Base-by-base conservation (phyloP, 2,329 filamentous ascomycete species). In the Talaromyces rugulosus region DNA sequence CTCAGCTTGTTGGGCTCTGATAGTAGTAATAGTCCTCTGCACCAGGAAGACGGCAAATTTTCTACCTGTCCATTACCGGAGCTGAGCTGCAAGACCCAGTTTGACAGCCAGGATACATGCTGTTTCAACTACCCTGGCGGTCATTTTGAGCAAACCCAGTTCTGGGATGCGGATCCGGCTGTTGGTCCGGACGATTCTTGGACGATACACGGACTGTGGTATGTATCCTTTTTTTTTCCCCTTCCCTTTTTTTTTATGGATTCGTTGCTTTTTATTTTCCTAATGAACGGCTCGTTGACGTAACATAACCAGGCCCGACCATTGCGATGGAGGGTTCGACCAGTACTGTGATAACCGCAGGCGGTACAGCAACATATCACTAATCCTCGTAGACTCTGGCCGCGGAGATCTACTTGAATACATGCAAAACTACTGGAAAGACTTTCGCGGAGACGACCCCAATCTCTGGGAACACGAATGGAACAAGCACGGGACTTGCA, bases 71-170 rank as follows among this genome's bases (percentile, higher is more conserved):
- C 75, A 18, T 67, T 68, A 14, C 66, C 71, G 4, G 75, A 78
- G 64, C 70, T 88, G 58, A 89, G 86, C 68, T 91, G 89, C 70
- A 83, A 87, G 62, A 87, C 87, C 69, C 84, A 82, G 5, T 85
- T 85, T 3, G 75, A 76, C 7, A 82, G 85, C n/a, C 72, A 81
- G 57, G 81, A 92, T 69, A 83, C 87, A 6, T 92, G 90, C 78
- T 92, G 90, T 76, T 89, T 91, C 78, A 89, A 89, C 69, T 81
- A 85, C 27, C 89, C 89, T 0, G 86, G 88, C 4, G 90, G 90
- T 7, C 84, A 90, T 64, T 77, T 92, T 52, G 81, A 92, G 4
- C 85, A 86, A 73, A 92, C 90, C 2, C 89, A 92, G 68, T 92
- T 92, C 76, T 92, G 89, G 89, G 89, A 92, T 70, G 83, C 85